These are phyloP conservation scores for Colletotrichum sp. DNA, from an alignment of 2,329 filamentous ascomycete species.

Conservation along the genomic window DNA sequence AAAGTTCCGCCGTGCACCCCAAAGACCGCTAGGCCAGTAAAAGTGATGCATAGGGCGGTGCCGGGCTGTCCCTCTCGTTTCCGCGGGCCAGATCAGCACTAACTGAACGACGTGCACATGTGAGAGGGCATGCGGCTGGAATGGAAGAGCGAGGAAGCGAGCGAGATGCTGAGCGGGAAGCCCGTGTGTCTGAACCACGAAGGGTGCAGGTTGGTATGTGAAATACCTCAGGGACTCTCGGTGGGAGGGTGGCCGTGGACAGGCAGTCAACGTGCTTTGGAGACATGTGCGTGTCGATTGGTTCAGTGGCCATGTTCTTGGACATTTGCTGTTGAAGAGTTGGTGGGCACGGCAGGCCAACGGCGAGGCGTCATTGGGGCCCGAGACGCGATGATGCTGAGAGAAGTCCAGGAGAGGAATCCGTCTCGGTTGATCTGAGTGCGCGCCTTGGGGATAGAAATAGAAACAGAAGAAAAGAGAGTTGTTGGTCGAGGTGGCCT, in stretches of 20 bases:
- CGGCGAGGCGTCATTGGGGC: not conserved
- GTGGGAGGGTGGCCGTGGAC: not conserved
- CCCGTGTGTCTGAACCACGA: not conserved
- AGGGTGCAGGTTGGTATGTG: not conserved
- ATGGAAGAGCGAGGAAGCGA: not conserved
- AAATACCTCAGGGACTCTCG: not conserved
- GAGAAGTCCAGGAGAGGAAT: not conserved
- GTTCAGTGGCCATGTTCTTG: not conserved
- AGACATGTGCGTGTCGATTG: not conserved
- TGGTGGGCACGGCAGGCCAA: not conserved
- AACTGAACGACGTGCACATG: slow-evolving; percentile 13
- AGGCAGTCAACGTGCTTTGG: not conserved
- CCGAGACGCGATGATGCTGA: not conserved
- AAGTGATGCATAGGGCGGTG: slow-evolving; percentile 13
- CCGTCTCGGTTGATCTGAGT: not conserved
- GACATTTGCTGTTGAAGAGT: not conserved
- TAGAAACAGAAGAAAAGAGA: not conserved
- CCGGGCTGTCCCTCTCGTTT: slow-evolving; percentile 15
- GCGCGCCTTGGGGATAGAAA: not conserved
- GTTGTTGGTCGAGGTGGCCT: not conserved
- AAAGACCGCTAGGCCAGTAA: slow-evolving; percentile 8
- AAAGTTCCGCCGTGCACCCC: slow-evolving; percentile 8
- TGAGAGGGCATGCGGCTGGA: not conserved
- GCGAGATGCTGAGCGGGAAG: not conserved
- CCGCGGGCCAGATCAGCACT: slow-evolving; percentile 22